Evolutionary conservation across 352 stramenopile genomes (phyloP).

Genomic region (Saprolegnia parasitica): DNA sequence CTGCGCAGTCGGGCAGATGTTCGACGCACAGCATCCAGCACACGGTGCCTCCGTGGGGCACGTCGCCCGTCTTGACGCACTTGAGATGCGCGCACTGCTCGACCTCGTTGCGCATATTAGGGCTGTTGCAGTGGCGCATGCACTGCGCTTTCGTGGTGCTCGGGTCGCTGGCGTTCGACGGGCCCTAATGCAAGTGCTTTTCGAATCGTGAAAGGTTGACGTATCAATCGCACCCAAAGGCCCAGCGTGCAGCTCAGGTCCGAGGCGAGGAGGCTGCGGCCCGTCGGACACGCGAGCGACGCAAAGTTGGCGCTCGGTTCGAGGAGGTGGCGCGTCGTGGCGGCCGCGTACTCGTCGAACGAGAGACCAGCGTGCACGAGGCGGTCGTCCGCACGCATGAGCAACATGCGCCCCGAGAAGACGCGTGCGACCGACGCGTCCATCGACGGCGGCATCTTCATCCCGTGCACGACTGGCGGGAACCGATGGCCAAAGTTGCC

Average conservation of each 20-base stretch:
- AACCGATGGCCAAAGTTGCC: conserved; percentile 19
- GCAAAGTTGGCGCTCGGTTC: conserved; percentile 17
- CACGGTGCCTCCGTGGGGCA: conserved; percentile 31
- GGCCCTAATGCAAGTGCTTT: background rate
- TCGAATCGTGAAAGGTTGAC: too few species aligned
- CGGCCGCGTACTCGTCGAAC: conserved; percentile 29
- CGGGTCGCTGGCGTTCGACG: conserved; percentile 18
- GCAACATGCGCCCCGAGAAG: conserved; percentile 32
- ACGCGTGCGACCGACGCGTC: conserved; percentile 23
- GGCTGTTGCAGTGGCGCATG: conserved; percentile 33
- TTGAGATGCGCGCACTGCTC: conserved; percentile 25
- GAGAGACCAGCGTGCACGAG: conserved; percentile 29
- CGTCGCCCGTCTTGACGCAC: background rate
- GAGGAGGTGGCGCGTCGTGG: conserved; percentile 28
- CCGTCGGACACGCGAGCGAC: conserved; percentile 26
- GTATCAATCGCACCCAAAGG: conserved; percentile 14
- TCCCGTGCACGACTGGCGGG: conserved; percentile 29
- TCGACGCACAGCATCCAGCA: conserved; percentile 61
- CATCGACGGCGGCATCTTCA: conserved; percentile 30
- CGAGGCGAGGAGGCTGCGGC: conserved; percentile 25
- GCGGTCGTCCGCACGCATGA: conserved; percentile 30
- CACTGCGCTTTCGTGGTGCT: conserved; percentile 29
- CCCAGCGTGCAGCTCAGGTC: conserved; percentile 30
- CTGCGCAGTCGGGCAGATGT: conserved; percentile 37
- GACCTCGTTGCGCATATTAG: conserved; percentile 13